phyloP scores from a whole-genome alignment of 805 yeast genomes.

The Saturnispora halmiae region DNA sequence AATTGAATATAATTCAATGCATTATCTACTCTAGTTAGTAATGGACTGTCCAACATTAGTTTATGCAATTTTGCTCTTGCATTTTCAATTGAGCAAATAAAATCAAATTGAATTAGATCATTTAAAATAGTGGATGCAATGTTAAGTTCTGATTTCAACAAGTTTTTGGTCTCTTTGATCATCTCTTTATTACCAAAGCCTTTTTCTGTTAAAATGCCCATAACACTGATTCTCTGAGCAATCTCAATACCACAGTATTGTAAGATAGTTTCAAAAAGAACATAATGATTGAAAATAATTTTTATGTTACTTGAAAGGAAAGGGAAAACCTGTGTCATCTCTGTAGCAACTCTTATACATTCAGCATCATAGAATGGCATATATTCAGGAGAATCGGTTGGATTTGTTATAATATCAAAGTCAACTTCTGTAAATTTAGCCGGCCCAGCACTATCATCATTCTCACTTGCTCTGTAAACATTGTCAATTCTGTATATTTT shows the following conservation, averaged over 20 bases:
- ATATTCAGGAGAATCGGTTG: slow-evolving; percentile 22
- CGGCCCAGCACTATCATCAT: slow-evolving; percentile 60
- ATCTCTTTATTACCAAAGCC: slow-evolving; percentile 50
- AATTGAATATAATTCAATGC: slow-evolving; percentile 53
- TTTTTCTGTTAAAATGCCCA: slow-evolving; percentile 64
- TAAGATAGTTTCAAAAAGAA: slow-evolving; percentile 63
- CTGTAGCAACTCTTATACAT: slow-evolving; percentile 72
- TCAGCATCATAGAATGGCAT: slow-evolving; percentile 75
- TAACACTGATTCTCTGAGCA: slow-evolving; percentile 61
- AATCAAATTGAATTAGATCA: slow-evolving; percentile 74
- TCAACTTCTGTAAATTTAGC: slow-evolving; percentile 72
- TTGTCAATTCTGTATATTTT: slow-evolving; percentile 70
- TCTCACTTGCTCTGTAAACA: slow-evolving; percentile 65
- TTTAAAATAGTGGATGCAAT: slow-evolving; percentile 75
- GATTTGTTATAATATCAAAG: slow-evolving; percentile 63
- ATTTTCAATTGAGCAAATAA: slow-evolving; percentile 56
- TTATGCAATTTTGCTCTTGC: slow-evolving; percentile 57
- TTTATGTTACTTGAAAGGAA: slow-evolving; percentile 50
- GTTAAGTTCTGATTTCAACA: slow-evolving; percentile 53
- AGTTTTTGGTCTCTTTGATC: slow-evolving; percentile 43
- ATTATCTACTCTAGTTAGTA: slow-evolving; percentile 49
- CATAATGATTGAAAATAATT: slow-evolving; percentile 71
- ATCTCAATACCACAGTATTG: slow-evolving; percentile 76
- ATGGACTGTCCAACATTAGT: slow-evolving; percentile 66
- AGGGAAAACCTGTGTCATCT: slow-evolving; percentile 56